phyloP scores from a whole-genome alignment of 768 basidiomycete species.

The Sporobolomyces pararoseus region DNA sequence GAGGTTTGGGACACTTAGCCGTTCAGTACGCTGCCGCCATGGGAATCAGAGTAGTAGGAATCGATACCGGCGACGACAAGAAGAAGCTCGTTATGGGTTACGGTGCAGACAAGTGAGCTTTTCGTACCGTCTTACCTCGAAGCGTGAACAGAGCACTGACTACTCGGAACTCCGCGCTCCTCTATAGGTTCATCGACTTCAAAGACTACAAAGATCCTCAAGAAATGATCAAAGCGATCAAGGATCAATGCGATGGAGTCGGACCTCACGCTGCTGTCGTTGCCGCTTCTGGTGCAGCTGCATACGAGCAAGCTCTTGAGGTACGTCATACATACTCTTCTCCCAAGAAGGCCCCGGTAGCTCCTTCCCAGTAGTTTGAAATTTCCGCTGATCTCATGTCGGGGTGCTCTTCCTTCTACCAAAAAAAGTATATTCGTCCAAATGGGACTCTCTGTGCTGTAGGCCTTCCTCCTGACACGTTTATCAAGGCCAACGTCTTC shows the following conservation, averaged over 20 bases:
- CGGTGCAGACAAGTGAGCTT: conserved; percentile 40
- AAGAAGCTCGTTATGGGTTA: conserved; percentile 50
- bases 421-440: conserved; percentile 71
- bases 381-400: no score
- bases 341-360: no score
- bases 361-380: no score
- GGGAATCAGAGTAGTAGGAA: conserved; percentile 74
- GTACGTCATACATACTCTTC: no score
- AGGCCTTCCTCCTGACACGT: conserved; percentile 65
- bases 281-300: conserved; percentile 49
- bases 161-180: no score
- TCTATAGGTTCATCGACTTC: conserved; percentile 62
- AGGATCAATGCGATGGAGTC: conserved; percentile 56
- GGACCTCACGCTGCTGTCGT: conserved; percentile 63
- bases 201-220: conserved; percentile 64
- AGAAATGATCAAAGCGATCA: conserved; percentile 57
- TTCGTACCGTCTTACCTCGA: no score
- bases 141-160: no score
- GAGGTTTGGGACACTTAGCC: conserved; percentile 52
- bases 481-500: conserved; percentile 62
- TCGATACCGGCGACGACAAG: conserved; percentile 70
- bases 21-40: conserved; percentile 74
- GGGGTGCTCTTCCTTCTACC: no score
- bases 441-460: conserved; percentile 74
- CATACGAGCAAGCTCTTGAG: conserved; percentile 48